Evolutionary conservation across 148 eudicot species (phyloP).

Genomic region (Hydrangea macrophylla): DNA sequence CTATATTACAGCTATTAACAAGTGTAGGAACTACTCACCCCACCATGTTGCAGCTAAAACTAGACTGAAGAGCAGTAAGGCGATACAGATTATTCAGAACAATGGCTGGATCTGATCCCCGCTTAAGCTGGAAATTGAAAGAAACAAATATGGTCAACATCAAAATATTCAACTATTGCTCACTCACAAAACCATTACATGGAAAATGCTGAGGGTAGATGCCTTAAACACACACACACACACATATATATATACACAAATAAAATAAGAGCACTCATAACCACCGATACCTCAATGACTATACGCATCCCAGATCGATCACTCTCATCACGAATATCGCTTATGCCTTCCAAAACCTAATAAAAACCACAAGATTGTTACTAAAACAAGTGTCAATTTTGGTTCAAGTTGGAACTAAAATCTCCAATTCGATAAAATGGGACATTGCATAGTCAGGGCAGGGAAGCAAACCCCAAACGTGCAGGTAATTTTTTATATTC

Average conservation of each 20-base stretch:
- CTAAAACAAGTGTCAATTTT: neutral
- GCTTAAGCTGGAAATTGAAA: slow-evolving; percentile 63
- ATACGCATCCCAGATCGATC: slow-evolving; percentile 98
- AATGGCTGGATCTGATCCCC: slow-evolving; percentile 83
- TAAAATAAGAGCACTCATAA: neutral
- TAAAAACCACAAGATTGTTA: slow-evolving; percentile 4
- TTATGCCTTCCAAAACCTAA: slow-evolving; percentile 87
- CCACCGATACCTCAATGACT: slow-evolving; percentile 74
- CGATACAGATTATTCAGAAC: slow-evolving; percentile 91
- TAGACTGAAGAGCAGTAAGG: slow-evolving; percentile 80
- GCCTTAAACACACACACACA: slow-evolving; percentile 2
- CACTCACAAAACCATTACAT: neutral
- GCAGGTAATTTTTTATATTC: neutral
- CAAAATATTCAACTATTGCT: neutral
- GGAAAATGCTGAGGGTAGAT: neutral
- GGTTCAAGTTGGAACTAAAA: neutral
- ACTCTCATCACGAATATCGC: slow-evolving; percentile 98
- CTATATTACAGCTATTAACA: too few relatives aligned
- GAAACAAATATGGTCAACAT: neutral
- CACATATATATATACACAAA: too few relatives aligned
- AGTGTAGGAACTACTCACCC: slow-evolving; percentile 63
- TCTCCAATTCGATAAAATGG: neutral
- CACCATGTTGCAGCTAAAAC: slow-evolving; percentile 98
- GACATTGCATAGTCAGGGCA: neutral
- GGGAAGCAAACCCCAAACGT: neutral